These are phyloP conservation scores for Gossypium bickii DNA, from an alignment of 345 rosid genomes.

Conservation along the genomic window DNA sequence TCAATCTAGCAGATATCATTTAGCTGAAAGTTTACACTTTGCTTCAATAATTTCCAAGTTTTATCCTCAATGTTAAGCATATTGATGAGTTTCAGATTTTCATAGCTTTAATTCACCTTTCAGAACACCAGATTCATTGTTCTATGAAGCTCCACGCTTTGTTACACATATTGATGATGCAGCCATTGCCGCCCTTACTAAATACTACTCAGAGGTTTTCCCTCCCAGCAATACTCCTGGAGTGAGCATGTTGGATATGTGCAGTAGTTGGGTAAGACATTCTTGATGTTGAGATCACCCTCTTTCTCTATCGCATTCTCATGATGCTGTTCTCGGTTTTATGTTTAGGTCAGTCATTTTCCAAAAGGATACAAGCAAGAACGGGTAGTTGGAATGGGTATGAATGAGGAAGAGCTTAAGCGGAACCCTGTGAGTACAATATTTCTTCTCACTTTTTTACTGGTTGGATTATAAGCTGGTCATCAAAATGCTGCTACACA, in stretches of 20 bases:
- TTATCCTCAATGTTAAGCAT: background rate
- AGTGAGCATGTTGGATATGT: constrained; percentile 81
- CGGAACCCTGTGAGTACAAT: constrained; percentile 49
- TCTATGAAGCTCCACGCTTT: constrained; percentile 80
- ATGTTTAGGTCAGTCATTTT: constrained; percentile 76
- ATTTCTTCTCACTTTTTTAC: background rate
- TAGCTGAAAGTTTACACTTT: background rate
- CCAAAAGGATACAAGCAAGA: constrained; percentile 90
- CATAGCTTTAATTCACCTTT: constrained; percentile 2
- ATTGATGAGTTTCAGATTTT: background rate
- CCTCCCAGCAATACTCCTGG: constrained; percentile 79
- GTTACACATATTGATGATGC: constrained; percentile 92
- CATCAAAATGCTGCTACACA: background rate
- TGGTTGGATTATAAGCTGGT: background rate
- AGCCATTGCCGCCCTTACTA: constrained; percentile 82
- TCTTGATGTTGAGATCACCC: background rate
- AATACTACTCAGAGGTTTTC: constrained; percentile 66
- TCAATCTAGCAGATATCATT: background rate
- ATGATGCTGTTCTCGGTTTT: background rate
- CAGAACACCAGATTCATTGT: constrained; percentile 72
- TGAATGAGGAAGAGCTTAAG: constrained; percentile 86
- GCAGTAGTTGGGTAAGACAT: constrained; percentile 85
- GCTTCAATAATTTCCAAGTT: background rate
- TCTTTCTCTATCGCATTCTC: background rate
- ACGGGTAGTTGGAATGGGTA: constrained; percentile 69